These are phyloP conservation scores for Lagenidium giganteum DNA, from an alignment of 352 stramenopile genomes.

Conservation along the genomic window DNA sequence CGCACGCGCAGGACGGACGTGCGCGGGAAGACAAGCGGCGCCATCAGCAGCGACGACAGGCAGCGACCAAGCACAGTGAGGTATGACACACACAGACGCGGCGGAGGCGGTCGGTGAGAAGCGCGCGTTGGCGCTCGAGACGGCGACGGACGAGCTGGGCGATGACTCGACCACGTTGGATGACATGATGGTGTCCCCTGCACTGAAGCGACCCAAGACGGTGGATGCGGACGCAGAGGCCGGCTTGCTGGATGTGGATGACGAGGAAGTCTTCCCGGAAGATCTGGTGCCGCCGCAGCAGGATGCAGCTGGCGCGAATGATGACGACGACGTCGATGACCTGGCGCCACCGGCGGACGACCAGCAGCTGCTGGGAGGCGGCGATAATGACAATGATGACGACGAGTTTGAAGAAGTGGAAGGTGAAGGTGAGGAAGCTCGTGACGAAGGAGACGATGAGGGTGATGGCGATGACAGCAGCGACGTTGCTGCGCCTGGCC, in stretches of 20 bases:
- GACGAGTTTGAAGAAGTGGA: constrained; percentile 12
- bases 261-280: constrained; percentile 6
- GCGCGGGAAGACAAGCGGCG: too few species aligned
- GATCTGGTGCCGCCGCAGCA: constrained; percentile 11
- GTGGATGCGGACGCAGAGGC: constrained; percentile 49
- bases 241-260: constrained; percentile 9
- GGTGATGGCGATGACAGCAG: constrained; percentile 6
- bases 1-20: too few species aligned
- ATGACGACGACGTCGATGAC: constrained; percentile 15
- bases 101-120: constrained; percentile 16
- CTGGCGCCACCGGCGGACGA: constrained; percentile 18
- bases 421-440: constrained; percentile 13
- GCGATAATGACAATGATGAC: constrained; percentile 4
- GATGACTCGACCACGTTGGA: constrained; percentile 62
- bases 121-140: constrained; percentile 12
- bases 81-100: too few species aligned
- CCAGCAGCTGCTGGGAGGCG: too few species aligned
- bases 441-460: constrained; percentile 13
- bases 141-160: constrained; percentile 16
- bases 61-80: too few species aligned
- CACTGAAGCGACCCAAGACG: constrained; percentile 48
- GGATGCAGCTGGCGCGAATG: background rate
- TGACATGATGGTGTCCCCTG: constrained; percentile 51
- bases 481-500: constrained; percentile 7
- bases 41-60: too few species aligned